Conservation (phyloP, 1,284 basidiomycete genomes). For the Irpex rosettiformis region DNA sequence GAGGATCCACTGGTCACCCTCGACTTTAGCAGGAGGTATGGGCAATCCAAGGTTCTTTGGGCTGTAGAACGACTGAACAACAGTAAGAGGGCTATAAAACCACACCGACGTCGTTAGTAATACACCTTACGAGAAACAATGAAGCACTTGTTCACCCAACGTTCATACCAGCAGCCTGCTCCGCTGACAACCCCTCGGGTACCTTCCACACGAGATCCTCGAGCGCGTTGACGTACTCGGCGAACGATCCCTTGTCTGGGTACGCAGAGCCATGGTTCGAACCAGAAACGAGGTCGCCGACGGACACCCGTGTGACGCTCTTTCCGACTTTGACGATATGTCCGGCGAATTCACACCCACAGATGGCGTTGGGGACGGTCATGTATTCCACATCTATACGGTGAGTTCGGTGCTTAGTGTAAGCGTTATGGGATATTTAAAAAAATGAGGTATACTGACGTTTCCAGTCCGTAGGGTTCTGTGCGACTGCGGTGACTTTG, state of each 20-base stretch:
- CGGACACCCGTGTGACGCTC: constrained; percentile 14
- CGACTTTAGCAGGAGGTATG: constrained; percentile 21
- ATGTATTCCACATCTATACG: constrained; percentile 9
- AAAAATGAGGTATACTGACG: constrained; percentile 14
- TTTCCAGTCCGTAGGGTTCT: constrained; percentile 28
- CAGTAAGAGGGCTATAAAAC: constrained; percentile 29
- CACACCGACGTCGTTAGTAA: neutral
- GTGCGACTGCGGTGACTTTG: constrained; percentile 22
- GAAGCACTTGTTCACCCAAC: constrained; percentile 25
- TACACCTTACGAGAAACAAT: neutral
- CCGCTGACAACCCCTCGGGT: constrained; percentile 26
- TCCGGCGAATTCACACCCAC: constrained; percentile 23
- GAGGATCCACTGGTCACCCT: constrained; percentile 24
- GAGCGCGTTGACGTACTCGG: constrained; percentile 36
- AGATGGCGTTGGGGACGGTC: constrained; percentile 14
- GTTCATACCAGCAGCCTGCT: constrained; percentile 38
- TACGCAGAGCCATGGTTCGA: constrained; percentile 20
- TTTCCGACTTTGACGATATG: constrained; percentile 21
- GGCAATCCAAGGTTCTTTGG: constrained; percentile 22
- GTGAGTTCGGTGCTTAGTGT: too few species aligned
- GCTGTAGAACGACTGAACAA: constrained; percentile 33
- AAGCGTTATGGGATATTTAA: neutral
- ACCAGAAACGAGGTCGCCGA: constrained; percentile 24
- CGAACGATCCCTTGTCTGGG: constrained; percentile 30
- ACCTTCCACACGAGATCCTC: constrained; percentile 31